Percentiles rank a stretch among this genome's conserved stretches.
Conservation (phyloP, 257 asterid genomes). For the Rhazya stricta region DNA sequence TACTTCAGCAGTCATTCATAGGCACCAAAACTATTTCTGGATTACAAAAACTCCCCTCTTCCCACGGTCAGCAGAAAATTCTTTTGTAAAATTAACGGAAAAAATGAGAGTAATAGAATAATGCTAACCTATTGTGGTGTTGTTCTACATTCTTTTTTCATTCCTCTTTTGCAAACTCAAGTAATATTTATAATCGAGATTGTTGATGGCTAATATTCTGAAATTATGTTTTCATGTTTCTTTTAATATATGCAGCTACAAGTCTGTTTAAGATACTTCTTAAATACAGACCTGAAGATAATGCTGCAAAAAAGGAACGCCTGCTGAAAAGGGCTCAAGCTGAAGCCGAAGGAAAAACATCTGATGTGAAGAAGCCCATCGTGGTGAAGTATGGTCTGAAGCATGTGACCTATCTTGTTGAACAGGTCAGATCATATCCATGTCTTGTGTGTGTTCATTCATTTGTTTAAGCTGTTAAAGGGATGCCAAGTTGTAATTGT, state of each 20-base stretch:
- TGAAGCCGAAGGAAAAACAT: conserved; percentile 18
- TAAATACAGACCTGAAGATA: conserved; percentile 22
- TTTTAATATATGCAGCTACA: conserved; percentile 13
- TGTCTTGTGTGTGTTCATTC: not conserved
- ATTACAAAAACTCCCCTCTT: too few relatives aligned
- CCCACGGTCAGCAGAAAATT: not conserved
- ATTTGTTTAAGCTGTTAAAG: not conserved
- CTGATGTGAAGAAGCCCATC: conserved; percentile 21
- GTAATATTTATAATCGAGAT: not conserved
- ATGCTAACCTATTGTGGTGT: not conserved
- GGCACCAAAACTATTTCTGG: not conserved
- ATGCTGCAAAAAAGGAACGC: conserved; percentile 16
- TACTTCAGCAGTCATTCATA: not conserved
- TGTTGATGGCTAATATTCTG: not conserved
- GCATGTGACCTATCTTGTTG: conserved; percentile 20
- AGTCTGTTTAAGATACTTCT: conserved; percentile 20
- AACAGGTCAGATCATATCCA: conserved; percentile 12
- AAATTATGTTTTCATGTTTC: not conserved
- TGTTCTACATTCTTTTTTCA: not conserved
- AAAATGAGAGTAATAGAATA: not conserved
- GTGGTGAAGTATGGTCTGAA: conserved; percentile 26
- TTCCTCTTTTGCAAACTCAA: not conserved
- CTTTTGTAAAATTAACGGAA: not conserved
- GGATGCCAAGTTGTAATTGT: not conserved
- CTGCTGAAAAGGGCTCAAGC: conserved; percentile 21